Conservation (phyloP, 176 grass and related monocot genomes). For the Olyra latifolia region DNA sequence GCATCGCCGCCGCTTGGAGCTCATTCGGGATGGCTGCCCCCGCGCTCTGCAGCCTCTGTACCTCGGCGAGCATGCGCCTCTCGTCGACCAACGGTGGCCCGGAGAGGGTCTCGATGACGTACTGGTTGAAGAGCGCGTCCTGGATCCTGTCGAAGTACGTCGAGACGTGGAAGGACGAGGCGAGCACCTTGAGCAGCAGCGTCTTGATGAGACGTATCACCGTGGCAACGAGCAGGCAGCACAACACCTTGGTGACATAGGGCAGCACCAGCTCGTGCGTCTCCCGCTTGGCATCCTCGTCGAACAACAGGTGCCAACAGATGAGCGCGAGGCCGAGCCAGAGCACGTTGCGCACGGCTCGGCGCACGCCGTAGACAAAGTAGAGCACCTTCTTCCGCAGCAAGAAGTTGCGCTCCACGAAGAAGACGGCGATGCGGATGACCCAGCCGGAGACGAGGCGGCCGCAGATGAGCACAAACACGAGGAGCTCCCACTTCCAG, state of each 20-base stretch:
- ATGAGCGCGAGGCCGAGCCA: constrained; percentile 88
- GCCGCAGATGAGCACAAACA: constrained; percentile 88
- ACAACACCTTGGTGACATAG: constrained; percentile 85
- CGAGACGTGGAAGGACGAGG: constrained; percentile 93
- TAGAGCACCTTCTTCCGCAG: constrained; percentile 90
- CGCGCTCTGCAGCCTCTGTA: constrained; percentile 71
- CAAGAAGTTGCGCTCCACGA: constrained; percentile 86
- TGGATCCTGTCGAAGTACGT: constrained; percentile 98
- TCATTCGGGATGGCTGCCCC: constrained; percentile 67
- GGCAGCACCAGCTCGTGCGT: constrained; percentile 52
- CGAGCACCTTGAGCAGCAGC: constrained; percentile 90
- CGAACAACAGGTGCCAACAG: constrained; percentile 78
- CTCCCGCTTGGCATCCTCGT: constrained; percentile 42
- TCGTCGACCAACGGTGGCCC: constrained; percentile 78
- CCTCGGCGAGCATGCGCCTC: constrained; percentile 66
- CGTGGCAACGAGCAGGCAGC: constrained; percentile 83
- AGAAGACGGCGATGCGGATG: constrained; percentile 73
- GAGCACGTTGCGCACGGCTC: constrained; percentile 80
- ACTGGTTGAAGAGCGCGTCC: constrained; percentile 95
- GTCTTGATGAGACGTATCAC: constrained; percentile 80
- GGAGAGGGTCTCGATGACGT: constrained; percentile 91
- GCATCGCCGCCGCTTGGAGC: constrained; percentile 48
- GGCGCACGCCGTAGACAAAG: constrained; percentile 93
- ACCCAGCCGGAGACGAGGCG: constrained; percentile 90
- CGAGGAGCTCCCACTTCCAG: constrained; percentile 93